Conservation (phyloP, 2,329 filamentous ascomycete species). For the Xylaria sp. region DNA sequence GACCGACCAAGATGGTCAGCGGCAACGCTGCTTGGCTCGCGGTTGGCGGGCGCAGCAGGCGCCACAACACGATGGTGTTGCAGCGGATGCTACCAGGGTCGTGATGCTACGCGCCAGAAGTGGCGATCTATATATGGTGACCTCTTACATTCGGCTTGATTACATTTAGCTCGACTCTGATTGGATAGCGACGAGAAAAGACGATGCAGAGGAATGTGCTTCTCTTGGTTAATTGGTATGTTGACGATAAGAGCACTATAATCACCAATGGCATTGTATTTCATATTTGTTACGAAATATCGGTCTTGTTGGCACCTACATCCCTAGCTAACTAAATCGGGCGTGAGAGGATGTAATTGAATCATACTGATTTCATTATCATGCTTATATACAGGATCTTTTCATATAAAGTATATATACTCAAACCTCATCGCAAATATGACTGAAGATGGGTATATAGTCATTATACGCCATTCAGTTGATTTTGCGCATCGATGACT, state of each 20-base stretch:
- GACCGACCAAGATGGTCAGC: slow-evolving; percentile 1
- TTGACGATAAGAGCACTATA: background rate
- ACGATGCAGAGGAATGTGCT: too few relatives aligned
- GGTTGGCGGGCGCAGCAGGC: slow-evolving; percentile 34
- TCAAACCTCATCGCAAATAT: background rate
- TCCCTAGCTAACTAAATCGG: background rate
- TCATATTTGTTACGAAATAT: background rate
- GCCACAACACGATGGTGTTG: background rate
- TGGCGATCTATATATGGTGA: background rate
- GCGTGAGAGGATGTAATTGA: background rate
- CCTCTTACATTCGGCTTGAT: background rate
- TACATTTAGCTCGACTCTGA: slow-evolving; percentile 1
- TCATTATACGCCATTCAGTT: slow-evolving; percentile 52
- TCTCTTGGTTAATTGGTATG: background rate
- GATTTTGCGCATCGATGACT: slow-evolving; percentile 52
- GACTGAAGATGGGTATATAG: background rate
- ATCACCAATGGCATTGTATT: background rate
- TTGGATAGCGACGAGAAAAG: background rate
- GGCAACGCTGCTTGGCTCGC: slow-evolving; percentile 30
- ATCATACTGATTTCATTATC: slow-evolving; percentile 8
- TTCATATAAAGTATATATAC: slow-evolving; percentile 16
- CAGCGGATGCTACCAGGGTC: background rate
- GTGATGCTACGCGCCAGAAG: slow-evolving; percentile 13
- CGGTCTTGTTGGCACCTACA: background rate
- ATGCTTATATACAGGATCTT: slow-evolving; percentile 18